Conservation (phyloP, 2,329 filamentous ascomycete species). For the Calonectria naviculata region DNA sequence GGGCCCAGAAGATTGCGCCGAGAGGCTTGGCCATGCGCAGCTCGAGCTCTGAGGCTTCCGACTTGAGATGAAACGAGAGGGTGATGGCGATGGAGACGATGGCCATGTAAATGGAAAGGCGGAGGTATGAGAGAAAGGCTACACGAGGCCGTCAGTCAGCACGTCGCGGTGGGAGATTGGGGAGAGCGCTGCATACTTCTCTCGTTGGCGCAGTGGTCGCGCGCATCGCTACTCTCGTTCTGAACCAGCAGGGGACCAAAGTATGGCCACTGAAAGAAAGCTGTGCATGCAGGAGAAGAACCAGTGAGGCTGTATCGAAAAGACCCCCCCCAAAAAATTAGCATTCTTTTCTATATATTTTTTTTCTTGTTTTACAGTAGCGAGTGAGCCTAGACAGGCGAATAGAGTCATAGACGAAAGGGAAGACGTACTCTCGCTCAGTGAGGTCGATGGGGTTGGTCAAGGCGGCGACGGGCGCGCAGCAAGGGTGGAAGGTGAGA, state of each 20-base stretch:
- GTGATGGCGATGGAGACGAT: constrained; percentile 91
- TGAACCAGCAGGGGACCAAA: constrained; percentile 78
- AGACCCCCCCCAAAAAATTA: neutral
- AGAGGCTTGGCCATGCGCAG: constrained; percentile 83
- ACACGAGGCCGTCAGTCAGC: neutral
- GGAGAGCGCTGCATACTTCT: constrained; percentile 60
- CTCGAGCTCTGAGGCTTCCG: constrained; percentile 76
- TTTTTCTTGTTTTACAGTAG: neutral
- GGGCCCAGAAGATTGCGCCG: constrained; percentile 87
- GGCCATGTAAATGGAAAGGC: constrained; percentile 90
- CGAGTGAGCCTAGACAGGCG: neutral
- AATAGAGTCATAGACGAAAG: neutral
- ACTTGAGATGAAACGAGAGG: constrained; percentile 90
- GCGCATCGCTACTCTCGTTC: constrained; percentile 78
- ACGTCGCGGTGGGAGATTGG: neutral
- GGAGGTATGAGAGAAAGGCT: constrained; percentile 91
- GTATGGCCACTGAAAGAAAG: constrained; percentile 71
- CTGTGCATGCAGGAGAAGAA: neutral
- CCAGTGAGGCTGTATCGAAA: neutral
- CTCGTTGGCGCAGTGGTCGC: constrained; percentile 85
- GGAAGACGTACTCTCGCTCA: constrained; percentile 48
- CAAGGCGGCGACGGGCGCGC: constrained; percentile 52
- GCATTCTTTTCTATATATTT: neutral
- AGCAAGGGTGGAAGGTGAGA: constrained; percentile 49
- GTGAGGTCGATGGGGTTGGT: constrained; percentile 57